Percentiles rank a stretch among this genome's conserved stretches.
Evolutionary conservation across 2,329 filamentous ascomycete genomes (phyloP).

Genomic region (Pestalotiopsis sp.): DNA sequence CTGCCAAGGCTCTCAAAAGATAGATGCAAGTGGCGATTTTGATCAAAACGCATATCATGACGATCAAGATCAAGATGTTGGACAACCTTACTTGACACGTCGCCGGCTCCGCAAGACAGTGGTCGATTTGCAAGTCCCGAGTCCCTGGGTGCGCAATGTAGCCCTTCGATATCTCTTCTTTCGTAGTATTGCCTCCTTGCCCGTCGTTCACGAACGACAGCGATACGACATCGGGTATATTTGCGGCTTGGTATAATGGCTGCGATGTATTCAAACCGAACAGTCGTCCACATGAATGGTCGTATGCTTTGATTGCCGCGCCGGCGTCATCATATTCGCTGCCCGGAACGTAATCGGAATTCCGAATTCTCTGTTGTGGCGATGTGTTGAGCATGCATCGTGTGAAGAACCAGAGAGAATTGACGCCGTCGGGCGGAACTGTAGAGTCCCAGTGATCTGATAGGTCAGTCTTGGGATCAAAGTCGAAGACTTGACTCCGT

Average conservation of each 20-base stretch:
- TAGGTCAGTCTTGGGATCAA: neutral
- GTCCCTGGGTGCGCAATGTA: neutral
- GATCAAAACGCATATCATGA: slow-evolving; percentile 36
- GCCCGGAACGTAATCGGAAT: neutral
- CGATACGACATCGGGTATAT: neutral
- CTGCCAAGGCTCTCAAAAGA: slow-evolving; percentile 26
- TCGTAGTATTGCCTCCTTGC: too few species aligned
- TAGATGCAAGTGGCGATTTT: slow-evolving; percentile 37
- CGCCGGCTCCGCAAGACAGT: slow-evolving; percentile 22
- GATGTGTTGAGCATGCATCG: neutral
- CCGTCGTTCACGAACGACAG: neutral
- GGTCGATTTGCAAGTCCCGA: slow-evolving; percentile 15
- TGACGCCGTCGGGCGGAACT: neutral
- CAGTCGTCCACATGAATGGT: neutral
- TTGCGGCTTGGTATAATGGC: neutral
- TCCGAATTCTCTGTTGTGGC: neutral
- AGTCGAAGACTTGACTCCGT: neutral
- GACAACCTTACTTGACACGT: slow-evolving; percentile 24
- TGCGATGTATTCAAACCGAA: neutral
- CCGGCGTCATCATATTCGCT: neutral
- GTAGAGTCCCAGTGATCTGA: neutral
- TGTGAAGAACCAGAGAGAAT: neutral
- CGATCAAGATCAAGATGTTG: slow-evolving; percentile 20
- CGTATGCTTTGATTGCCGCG: neutral
- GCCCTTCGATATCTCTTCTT: neutral